Conservation (phyloP, 345 rosid species). For the Hypericum androsaemum region DNA sequence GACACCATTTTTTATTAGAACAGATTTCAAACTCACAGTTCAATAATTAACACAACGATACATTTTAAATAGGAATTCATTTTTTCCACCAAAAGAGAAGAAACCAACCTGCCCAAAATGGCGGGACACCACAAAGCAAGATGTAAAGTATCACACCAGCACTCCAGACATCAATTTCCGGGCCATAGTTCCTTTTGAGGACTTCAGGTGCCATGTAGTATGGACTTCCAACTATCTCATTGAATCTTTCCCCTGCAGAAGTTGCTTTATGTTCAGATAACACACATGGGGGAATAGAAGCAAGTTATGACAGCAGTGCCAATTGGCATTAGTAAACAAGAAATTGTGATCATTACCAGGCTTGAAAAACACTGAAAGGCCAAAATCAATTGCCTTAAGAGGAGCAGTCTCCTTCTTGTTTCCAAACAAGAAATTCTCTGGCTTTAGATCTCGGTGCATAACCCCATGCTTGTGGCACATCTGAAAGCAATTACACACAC, state of each 20-base stretch:
- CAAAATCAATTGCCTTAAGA: slow-evolving; percentile 29
- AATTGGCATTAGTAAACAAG: too few species aligned
- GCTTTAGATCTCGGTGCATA: slow-evolving; percentile 29
- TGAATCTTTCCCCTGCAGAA: slow-evolving; percentile 22
- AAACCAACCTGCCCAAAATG: slow-evolving; percentile 30
- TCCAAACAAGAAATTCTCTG: slow-evolving; percentile 27
- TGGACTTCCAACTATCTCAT: slow-evolving; percentile 30
- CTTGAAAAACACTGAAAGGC: slow-evolving; percentile 25
- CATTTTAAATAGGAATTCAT: too few species aligned
- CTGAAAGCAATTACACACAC: slow-evolving; percentile 4
- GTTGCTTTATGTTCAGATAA: slow-evolving; percentile 5
- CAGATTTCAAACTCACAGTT: too few species aligned
- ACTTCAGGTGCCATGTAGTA: slow-evolving; percentile 34
- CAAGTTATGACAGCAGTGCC: too few species aligned
- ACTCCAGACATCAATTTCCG: slow-evolving; percentile 31
- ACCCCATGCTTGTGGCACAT: slow-evolving; percentile 26
- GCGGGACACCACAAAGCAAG: slow-evolving; percentile 30
- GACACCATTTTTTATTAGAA: too few species aligned
- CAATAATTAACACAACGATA: too few species aligned
- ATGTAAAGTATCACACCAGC: slow-evolving; percentile 31
- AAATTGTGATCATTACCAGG: slow-evolving; percentile 14
- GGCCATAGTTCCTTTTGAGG: slow-evolving; percentile 25
- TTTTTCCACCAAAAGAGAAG: not conserved
- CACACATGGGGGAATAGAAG: not conserved
- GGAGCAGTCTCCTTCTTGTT: slow-evolving; percentile 25